These are phyloP conservation scores for Tetraselmis striata DNA, from an alignment of 139 green algal species.

Conservation along the genomic window DNA sequence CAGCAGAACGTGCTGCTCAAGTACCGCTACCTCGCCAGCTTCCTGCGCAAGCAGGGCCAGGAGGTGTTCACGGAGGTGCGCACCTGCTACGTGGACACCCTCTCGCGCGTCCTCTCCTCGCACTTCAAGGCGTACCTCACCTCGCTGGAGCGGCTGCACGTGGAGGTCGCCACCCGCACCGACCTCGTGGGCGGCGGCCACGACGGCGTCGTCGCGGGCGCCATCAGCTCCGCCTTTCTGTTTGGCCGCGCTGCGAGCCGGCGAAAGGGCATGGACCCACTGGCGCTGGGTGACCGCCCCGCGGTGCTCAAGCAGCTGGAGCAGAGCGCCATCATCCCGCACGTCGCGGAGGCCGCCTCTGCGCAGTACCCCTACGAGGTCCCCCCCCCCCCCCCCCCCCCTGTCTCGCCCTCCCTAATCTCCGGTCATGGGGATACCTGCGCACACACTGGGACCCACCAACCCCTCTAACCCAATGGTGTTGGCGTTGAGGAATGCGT, in stretches of 20 bases:
- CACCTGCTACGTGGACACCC: conserved; percentile 63
- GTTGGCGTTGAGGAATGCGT: no score
- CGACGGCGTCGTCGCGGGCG: not conserved
- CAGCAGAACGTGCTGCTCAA: conserved; percentile 89
- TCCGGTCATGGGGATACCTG: no score
- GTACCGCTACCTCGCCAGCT: conserved; percentile 72
- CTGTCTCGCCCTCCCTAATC: not conserved
- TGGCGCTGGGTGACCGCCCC: conserved; percentile 60
- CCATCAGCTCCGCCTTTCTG: conserved; percentile 6
- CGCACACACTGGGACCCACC: no score
- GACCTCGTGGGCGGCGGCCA: conserved; percentile 44
- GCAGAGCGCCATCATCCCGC: conserved; percentile 71
- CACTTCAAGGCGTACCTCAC: conserved; percentile 86
- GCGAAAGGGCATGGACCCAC: conserved; percentile 35
- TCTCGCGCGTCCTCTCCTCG: conserved; percentile 67
- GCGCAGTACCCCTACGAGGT: conserved; percentile 77
- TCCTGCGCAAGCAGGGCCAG: conserved; percentile 54
- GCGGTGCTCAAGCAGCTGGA: conserved; percentile 67
- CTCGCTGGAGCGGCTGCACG: conserved; percentile 63
- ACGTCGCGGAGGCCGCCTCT: conserved; percentile 67
- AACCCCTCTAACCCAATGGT: no score
- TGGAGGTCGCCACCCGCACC: conserved; percentile 28
- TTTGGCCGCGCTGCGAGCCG: conserved; percentile 6
- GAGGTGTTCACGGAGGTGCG: conserved; percentile 73
- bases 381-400: not conserved